Evolutionary conservation across 306 rosid genomes (phyloP).

Genomic region (Parietaria judaica): DNA sequence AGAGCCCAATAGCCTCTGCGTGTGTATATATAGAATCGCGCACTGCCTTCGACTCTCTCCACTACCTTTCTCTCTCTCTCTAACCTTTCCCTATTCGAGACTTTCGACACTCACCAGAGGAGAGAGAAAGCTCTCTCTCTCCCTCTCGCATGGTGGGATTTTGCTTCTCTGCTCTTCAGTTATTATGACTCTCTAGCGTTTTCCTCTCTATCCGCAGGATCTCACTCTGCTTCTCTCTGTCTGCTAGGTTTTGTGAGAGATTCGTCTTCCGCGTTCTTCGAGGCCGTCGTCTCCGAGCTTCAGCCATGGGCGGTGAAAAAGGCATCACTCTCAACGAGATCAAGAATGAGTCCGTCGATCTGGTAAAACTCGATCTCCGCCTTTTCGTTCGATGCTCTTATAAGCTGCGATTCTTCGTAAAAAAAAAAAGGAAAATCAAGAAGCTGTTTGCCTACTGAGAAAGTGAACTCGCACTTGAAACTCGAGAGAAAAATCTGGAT

Average conservation of each 20-base stretch:
- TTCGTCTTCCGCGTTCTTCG: not conserved
- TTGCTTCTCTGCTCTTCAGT: no score
- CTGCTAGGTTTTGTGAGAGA: not conserved
- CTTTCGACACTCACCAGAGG: not conserved
- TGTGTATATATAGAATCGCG: not conserved
- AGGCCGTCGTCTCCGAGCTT: conserved; percentile 10
- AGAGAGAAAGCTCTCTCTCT: no score
- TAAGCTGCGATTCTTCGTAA: not conserved
- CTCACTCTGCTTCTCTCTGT: not conserved
- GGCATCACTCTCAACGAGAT: conserved; percentile 81
- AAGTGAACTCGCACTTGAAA: not conserved
- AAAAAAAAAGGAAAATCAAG: no score
- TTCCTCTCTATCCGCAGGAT: not conserved
- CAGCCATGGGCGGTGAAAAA: conserved; percentile 45
- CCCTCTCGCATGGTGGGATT: no score
- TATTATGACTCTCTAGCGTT: not conserved
- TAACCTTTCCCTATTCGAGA: not conserved
- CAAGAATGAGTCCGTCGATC: conserved; percentile 79
- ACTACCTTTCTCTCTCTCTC: not conserved
- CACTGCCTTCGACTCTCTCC: not conserved
- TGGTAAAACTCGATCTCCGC: conserved; percentile 34
- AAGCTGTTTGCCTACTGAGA: not conserved
- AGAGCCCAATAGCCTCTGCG: not conserved
- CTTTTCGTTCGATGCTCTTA: not conserved
- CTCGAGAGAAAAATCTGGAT: not conserved